A percentile compares a stretch with the other conserved stretches of the same genome.
These are phyloP conservation scores for Amphicarpaea edgeworthii DNA, from an alignment of 306 rosid species.

Conservation along the genomic window DNA sequence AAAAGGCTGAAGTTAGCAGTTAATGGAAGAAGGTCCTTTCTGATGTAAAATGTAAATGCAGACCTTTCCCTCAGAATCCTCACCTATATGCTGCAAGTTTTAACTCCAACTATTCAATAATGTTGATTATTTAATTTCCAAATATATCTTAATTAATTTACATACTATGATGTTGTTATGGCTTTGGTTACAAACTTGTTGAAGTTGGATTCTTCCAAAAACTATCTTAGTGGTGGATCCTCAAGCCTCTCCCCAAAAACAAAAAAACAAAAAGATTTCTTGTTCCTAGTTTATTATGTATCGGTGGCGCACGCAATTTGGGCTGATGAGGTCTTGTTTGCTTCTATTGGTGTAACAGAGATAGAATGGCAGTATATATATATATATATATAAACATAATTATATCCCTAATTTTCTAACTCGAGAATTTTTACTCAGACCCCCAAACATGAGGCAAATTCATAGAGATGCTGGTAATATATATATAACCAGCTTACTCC, in stretches of 20 bases:
- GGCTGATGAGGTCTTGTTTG: not conserved
- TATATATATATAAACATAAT: no score
- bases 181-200: not conserved
- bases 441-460: no score
- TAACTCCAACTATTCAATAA: conserved; percentile 16
- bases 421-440: no score
- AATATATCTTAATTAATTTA: not conserved
- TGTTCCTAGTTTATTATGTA: conserved; percentile 2
- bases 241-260: not conserved
- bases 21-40: conserved; percentile 34
- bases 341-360: conserved; percentile 18
- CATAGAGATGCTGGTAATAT: no score
- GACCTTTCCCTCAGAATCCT: conserved; percentile 22
- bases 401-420: no score
- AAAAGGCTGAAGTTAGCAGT: conserved; percentile 3
- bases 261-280: not conserved
- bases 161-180: not conserved
- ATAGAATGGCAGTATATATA: not conserved
- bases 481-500: no score
- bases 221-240: conserved; percentile 22
- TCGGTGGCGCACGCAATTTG: not conserved
- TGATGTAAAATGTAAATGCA: conserved; percentile 29
- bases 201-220: not conserved
- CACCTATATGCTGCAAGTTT: conserved; percentile 16
- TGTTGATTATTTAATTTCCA: not conserved